phyloP scores from a whole-genome alignment of 75 land plant species.

The Gnetum montanum region DNA sequence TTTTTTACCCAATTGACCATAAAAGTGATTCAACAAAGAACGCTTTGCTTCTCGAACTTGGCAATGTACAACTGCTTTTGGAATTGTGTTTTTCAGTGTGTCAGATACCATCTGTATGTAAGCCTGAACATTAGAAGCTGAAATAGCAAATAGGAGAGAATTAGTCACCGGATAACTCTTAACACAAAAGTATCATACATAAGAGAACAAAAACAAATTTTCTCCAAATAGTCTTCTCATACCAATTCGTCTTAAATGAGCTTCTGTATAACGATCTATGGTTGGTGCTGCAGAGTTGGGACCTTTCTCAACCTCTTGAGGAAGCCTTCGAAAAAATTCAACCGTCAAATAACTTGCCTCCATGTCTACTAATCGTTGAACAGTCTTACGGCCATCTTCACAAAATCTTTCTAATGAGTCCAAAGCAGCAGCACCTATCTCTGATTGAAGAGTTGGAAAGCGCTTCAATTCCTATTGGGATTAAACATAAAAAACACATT shows the following conservation, averaged over 20 bases:
- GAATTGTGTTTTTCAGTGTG: slow-evolving; percentile 35
- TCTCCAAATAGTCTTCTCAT: not conserved
- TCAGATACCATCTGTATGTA: slow-evolving; percentile 54
- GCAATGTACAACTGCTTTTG: slow-evolving; percentile 62
- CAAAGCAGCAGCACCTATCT: slow-evolving; percentile 76
- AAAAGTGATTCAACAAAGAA: slow-evolving; percentile 40
- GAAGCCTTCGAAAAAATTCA: slow-evolving; percentile 85
- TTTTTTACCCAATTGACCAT: slow-evolving; percentile 46
- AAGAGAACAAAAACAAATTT: not conserved
- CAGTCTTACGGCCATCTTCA: slow-evolving; percentile 82
- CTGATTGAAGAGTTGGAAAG: slow-evolving; percentile 81
- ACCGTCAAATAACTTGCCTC: slow-evolving; percentile 87
- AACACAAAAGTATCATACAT: not conserved
- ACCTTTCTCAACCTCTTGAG: slow-evolving; percentile 68
- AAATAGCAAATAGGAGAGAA: not conserved
- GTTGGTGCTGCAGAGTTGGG: slow-evolving; percentile 33
- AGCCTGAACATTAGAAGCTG: slow-evolving; percentile 62
- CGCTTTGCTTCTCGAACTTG: slow-evolving; percentile 70
- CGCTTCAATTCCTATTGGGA: slow-evolving; percentile 69
- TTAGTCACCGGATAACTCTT: too few species aligned
- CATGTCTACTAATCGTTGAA: slow-evolving; percentile 77
- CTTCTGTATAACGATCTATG: slow-evolving; percentile 59
- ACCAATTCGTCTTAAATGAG: slow-evolving; percentile 66
- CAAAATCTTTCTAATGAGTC: slow-evolving; percentile 78
- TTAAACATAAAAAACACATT: not conserved